Base-by-base conservation (phyloP, 2,329 filamentous ascomycete genomes). In the Phaeosphaeriaceae sp. region DNA sequence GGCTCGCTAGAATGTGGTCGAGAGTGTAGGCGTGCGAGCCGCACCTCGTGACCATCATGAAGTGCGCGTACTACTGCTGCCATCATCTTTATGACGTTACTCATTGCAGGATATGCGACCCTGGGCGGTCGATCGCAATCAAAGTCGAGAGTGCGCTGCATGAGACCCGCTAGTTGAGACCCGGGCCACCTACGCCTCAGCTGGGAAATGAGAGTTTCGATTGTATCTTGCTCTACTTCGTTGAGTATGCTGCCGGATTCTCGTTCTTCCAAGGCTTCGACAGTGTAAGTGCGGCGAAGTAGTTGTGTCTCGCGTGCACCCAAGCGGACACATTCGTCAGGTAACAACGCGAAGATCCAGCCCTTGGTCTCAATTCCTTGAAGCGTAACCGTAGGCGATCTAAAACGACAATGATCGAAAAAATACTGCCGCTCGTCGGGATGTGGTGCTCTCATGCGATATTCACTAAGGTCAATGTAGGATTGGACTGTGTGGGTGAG, bases 371-470 rank as follows among this genome's bases (percentile, higher is more conserved):
- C 33, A 4, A 66, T 25, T 11, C 61, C 63, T 17, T 45, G 54
- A 7, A 6, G 10, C 1, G 40, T 58, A 41, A 66, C 58, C 1
- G 11, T 51, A 7, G 59, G 56, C 2, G 47, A 33, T 48, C 45
- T 59, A 31, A 69, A 46, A 11, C 66, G 61, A 46, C 65, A 69
- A 20, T 56, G 56, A 41, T 65, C 51, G 42, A 65, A 61, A 20
- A 63, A 69, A 6, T 41, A 58, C 22, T 62, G 65, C 15, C 58
- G 21, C 10, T 45, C 51, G 25, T 27, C 24, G 7, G 45, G 20
- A 3, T 45, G 33, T 4, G 63, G 65, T 13, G 62, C 25, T n/a
- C 36, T 54, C 22, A 63, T 58, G 11, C 47, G 17, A 42, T 50
- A 57, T 46, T 56, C 36, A 48, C 44, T 57, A 7, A 7, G 40